Base-by-base conservation (phyloP, 805 yeast species). In the Yarrowia osloensis region DNA sequence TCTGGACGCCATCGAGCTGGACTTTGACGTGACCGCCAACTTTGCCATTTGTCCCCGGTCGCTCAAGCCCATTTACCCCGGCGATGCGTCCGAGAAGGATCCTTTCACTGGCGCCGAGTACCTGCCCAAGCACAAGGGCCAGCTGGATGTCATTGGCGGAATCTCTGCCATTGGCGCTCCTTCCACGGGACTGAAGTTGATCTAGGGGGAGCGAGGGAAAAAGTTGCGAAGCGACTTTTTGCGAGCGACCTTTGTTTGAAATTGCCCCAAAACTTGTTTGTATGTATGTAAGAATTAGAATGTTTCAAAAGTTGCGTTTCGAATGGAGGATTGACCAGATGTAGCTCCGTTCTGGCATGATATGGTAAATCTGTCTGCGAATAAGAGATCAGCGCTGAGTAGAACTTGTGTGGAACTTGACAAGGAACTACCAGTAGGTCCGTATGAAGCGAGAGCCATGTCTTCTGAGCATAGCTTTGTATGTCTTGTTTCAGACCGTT, bases 81-180 rank as follows among this genome's bases (percentile, higher is more conserved):
- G 92, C 19, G 79, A 88, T 33, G 88, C 89, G 42, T 77, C 74
- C 44, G 92, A 85, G 33, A 73, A 84, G 29, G 98, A 95, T 74
- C 91, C 96, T 19, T 80, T 96, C 71, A 91, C 96, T 26, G 97
- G 96, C 66, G 96, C 98, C 67, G 86, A 84, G 75, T 96, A 95
- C 75, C 89, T 89, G 71, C 81, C 86, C 8, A 82, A 85, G 67
- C 88, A 87, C 75, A 87, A 88, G 81, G 98, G 97, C 63, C 84
- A 85, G 72, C 74, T 91, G 40, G 94, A 97, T 79, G 80, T 79
- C 61, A 86, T 95, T 69, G 89, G 98, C 1, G 77, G 82, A 62
- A 81, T 96, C 69, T 88, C 97, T 4, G 80, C 83, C 66, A 86
- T 95, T 70, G 99, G 99, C 21, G 91, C 94, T 17, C 90, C 95